phyloP scores from a whole-genome alignment of 2,329 filamentous ascomycete genomes.

The Zymoseptoria tritici region DNA sequence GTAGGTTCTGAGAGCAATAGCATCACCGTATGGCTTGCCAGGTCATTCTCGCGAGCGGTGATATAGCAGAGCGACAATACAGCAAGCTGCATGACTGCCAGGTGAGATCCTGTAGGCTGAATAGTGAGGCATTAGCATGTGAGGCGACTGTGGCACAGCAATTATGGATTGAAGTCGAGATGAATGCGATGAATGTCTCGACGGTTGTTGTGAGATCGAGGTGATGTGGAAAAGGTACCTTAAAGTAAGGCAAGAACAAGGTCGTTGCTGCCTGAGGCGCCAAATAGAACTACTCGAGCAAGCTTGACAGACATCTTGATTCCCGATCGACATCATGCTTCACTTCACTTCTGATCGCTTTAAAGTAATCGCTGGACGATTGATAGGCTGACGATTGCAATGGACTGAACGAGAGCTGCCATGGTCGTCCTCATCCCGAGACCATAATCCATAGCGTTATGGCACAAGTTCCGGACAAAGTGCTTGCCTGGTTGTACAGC shows the following conservation, averaged over 20 bases:
- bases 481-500: slow-evolving; percentile 92
- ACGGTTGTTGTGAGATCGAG: background rate
- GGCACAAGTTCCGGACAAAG: slow-evolving; percentile 73
- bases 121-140: background rate
- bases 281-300: no score
- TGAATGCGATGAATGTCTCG: background rate
- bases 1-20: background rate
- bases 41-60: background rate
- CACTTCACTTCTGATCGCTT: background rate
- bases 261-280: background rate
- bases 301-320: background rate
- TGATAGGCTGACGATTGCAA: background rate
- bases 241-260: background rate
- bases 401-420: background rate
- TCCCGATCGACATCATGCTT: background rate
- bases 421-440: background rate
- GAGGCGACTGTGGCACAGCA: background rate
- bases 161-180: background rate
- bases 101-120: background rate
- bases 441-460: slow-evolving; percentile 26
- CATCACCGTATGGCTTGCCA: background rate
- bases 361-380: background rate
- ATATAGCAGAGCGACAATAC: background rate
- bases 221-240: background rate
- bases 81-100: background rate